phyloP scores from a whole-genome alignment of 257 asterid species.

The Gentiana straminea region DNA sequence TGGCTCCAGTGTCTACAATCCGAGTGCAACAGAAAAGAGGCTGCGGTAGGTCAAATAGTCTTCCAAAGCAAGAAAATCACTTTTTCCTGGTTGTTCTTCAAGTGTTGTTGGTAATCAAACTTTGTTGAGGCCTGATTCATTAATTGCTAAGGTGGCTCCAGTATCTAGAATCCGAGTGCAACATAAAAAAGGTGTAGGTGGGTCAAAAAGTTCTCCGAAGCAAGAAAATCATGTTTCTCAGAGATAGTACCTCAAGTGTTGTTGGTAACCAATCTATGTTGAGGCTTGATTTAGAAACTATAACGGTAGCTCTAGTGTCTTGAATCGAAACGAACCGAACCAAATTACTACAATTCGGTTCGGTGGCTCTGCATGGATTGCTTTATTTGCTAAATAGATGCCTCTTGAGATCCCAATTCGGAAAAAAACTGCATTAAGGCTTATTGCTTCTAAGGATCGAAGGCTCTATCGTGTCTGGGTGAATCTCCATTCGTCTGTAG shows the following conservation, averaged over 20 bases:
- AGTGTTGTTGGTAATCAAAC: constrained; percentile 24
- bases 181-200: constrained; percentile 22
- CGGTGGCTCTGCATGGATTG: too few species aligned
- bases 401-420: too few species aligned
- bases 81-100: constrained; percentile 14
- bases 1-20: too few species aligned
- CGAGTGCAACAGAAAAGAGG: constrained; percentile 24
- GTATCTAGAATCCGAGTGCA: constrained; percentile 1
- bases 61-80: constrained; percentile 25
- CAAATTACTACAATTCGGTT: too few species aligned
- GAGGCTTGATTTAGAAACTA: constrained; percentile 40
- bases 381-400: too few species aligned
- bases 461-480: too few species aligned
- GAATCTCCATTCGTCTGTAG: too few species aligned
- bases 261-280: constrained; percentile 13
- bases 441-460: too few species aligned
- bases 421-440: too few species aligned
- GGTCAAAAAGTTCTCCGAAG: constrained; percentile 26
- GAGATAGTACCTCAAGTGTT: constrained; percentile 8
- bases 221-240: constrained; percentile 21
- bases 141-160: too few species aligned
- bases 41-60: constrained; percentile 24
- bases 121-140: constrained; percentile 28
- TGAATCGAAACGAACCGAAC: constrained; percentile 10
- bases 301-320: constrained; percentile 19